phyloP scores from a whole-genome alignment of 257 asterid genomes.

The Capsicum rhomboideum region DNA sequence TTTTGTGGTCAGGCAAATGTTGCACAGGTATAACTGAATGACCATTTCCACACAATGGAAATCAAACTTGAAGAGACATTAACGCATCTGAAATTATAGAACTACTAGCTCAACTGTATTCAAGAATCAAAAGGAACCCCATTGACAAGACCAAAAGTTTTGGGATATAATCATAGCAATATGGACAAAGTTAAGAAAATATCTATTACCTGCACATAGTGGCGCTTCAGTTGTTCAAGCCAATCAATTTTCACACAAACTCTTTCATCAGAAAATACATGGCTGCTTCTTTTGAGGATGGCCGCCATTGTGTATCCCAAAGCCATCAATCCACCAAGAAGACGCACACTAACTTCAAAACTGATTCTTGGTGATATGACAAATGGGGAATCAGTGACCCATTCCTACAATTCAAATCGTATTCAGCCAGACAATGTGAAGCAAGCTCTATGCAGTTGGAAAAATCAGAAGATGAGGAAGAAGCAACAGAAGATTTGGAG shows the following conservation, averaged over 20 bases:
- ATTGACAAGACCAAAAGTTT: neutral
- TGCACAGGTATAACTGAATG: neutral
- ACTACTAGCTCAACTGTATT: neutral
- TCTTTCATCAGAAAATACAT: slow-evolving; percentile 66
- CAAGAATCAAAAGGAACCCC: neutral
- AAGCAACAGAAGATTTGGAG: neutral
- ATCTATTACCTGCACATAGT: slow-evolving; percentile 70
- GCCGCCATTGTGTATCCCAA: slow-evolving; percentile 97
- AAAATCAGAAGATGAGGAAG: neutral
- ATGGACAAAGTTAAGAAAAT: neutral
- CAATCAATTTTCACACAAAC: slow-evolving; percentile 89
- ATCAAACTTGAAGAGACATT: neutral
- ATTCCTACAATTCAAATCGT: slow-evolving; percentile 53
- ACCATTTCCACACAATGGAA: neutral
- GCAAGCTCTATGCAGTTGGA: neutral
- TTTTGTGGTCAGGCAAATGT: neutral
- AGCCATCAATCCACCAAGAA: slow-evolving; percentile 98
- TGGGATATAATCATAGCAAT: neutral
- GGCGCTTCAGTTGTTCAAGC: slow-evolving; percentile 90
- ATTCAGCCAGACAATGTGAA: neutral
- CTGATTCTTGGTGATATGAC: slow-evolving; percentile 99
- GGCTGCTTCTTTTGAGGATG: slow-evolving; percentile 94
- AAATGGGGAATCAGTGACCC: slow-evolving; percentile 94
- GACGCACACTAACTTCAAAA: slow-evolving; percentile 96
- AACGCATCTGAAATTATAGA: neutral